Conservation (phyloP, 1,284 basidiomycete species). For the Mycena citricolor region DNA sequence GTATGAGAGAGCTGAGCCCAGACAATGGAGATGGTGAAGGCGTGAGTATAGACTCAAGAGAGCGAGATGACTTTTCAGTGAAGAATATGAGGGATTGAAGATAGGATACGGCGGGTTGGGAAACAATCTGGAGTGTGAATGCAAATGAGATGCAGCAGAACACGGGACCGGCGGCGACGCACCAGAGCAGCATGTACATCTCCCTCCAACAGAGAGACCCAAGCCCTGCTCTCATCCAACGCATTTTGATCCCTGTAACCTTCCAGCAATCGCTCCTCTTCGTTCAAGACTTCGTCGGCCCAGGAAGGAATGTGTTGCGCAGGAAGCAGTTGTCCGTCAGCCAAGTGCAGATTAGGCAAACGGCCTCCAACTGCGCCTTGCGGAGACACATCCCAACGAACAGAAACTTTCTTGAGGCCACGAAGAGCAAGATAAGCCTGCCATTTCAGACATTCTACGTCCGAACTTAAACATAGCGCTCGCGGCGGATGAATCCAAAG, state of each 20-base stretch:
- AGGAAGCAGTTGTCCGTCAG: conserved; percentile 55
- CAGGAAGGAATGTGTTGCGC: conserved; percentile 68
- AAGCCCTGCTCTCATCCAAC: conserved; percentile 73
- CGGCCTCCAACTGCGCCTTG: conserved; percentile 66
- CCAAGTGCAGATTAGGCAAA: conserved; percentile 65
- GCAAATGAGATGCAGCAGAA: neutral
- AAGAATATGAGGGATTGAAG: conserved; percentile 38
- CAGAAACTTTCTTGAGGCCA: conserved; percentile 46
- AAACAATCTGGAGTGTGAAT: conserved; percentile 42
- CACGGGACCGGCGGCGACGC: conserved; percentile 28
- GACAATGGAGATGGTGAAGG: conserved; percentile 70
- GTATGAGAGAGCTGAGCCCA: conserved; percentile 61
- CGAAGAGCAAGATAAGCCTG: conserved; percentile 78
- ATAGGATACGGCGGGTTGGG: conserved; percentile 43
- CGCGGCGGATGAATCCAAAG: conserved; percentile 65
- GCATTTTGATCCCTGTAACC: conserved; percentile 61
- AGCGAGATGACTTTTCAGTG: conserved; percentile 27
- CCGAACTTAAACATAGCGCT: conserved; percentile 51
- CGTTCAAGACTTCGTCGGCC: conserved; percentile 53
- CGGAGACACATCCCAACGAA: conserved; percentile 65
- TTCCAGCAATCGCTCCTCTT: conserved; percentile 50
- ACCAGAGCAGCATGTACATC: conserved; percentile 73
- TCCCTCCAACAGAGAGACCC: conserved; percentile 74
- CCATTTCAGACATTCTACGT: conserved; percentile 84
- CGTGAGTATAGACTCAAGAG: conserved; percentile 46